Percentiles rank a stretch among this genome's conserved stretches.
phyloP scores from a whole-genome alignment of 179 eudicot species.

The Beta macrorhiza region DNA sequence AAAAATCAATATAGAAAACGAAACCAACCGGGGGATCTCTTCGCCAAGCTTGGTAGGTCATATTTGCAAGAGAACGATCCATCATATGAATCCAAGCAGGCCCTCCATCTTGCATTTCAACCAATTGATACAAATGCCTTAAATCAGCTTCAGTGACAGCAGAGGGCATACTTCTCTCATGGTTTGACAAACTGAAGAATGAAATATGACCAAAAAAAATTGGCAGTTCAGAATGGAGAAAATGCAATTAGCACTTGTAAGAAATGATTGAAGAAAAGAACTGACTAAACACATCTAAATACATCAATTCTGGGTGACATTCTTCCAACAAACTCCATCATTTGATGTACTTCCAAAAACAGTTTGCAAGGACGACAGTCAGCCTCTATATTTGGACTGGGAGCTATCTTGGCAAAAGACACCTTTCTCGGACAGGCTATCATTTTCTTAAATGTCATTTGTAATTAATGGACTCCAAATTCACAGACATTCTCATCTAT shows the following conservation, averaged over 20 bases:
- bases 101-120: constrained; percentile 82
- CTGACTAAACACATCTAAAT: not conserved
- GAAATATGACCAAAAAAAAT: not conserved
- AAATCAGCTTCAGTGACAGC: constrained; percentile 59
- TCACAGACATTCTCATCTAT: not conserved
- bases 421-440: not conserved
- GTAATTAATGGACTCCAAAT: not conserved
- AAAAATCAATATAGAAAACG: not conserved
- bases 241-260: not conserved
- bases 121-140: constrained; percentile 57
- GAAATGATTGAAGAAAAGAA: not conserved
- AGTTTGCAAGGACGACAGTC: too few relatives aligned
- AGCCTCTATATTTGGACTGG: too few relatives aligned
- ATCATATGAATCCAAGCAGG: constrained; percentile 82
- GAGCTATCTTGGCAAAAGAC: not conserved
- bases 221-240: not conserved
- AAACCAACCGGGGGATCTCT: constrained; percentile 68
- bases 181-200: constrained; percentile 44
- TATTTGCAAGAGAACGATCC: constrained; percentile 63
- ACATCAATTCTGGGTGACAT: not conserved
- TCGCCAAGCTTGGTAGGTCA: constrained; percentile 91
- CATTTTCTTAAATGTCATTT: not conserved
- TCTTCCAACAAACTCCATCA: not conserved
- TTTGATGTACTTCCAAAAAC: not conserved
- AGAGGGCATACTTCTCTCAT: constrained; percentile 37